Conservation (phyloP, 164 flowering plant species). For the Piper longum region DNA sequence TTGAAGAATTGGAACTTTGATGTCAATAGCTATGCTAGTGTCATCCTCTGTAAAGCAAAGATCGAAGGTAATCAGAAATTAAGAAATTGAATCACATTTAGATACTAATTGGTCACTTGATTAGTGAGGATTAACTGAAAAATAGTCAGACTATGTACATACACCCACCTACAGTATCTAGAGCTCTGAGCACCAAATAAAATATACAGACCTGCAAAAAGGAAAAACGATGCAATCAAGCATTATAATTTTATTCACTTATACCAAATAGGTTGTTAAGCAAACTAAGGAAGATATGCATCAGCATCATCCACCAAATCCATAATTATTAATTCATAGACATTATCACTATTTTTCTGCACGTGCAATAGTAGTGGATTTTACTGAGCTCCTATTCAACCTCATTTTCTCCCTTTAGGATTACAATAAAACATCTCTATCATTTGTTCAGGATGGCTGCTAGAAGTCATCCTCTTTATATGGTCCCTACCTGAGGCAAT, state of each 20-base stretch:
- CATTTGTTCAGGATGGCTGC: no score
- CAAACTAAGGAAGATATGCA: not conserved
- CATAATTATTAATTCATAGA: not conserved
- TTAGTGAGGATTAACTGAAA: not conserved
- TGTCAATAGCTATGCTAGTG: conserved; percentile 63
- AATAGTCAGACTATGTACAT: not conserved
- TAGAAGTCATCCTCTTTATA: no score
- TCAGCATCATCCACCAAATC: not conserved
- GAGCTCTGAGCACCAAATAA: conserved; percentile 93
- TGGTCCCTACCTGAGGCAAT: no score
- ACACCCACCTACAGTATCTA: conserved; percentile 88
- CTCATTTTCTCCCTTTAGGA: no score
- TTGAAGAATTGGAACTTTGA: conserved; percentile 76
- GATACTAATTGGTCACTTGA: not conserved
- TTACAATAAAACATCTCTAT: no score
- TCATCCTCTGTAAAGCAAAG: conserved; percentile 68
- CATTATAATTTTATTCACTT: not conserved
- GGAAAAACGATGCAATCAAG: not conserved
- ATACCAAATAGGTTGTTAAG: not conserved
- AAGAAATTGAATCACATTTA: not conserved
- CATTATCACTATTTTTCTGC: not conserved
- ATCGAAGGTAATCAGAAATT: not conserved
- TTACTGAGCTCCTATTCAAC: no score
- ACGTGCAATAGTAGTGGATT: no score
- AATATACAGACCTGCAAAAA: conserved; percentile 71